Evolutionary conservation across 352 stramenopile genomes (phyloP).

Genomic region (Globisporangium lucens): DNA sequence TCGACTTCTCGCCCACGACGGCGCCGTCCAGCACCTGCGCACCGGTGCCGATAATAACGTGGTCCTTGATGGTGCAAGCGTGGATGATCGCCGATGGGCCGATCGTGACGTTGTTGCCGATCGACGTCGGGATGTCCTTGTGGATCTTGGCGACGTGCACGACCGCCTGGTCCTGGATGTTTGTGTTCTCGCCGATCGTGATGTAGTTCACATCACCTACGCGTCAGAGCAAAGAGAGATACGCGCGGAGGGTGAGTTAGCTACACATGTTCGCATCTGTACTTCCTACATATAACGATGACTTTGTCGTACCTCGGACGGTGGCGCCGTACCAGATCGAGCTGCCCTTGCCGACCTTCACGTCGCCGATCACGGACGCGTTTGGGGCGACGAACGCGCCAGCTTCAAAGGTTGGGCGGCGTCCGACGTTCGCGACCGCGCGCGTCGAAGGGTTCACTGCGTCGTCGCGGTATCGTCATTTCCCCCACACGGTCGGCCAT

Average conservation of each 20-base stretch:
- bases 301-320: slow-evolving; percentile 56
- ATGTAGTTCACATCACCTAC: slow-evolving; percentile 90
- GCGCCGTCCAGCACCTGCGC: slow-evolving; percentile 89
- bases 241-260: background rate
- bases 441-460: slow-evolving; percentile 84
- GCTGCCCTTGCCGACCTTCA: slow-evolving; percentile 88
- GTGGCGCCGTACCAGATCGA: slow-evolving; percentile 94
- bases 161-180: slow-evolving; percentile 92
- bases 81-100: slow-evolving; percentile 87
- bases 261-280: background rate
- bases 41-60: slow-evolving; percentile 91
- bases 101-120: slow-evolving; percentile 91
- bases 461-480: background rate
- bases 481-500: background rate
- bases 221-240: background rate
- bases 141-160: slow-evolving; percentile 93
- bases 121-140: slow-evolving; percentile 87
- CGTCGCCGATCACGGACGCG: slow-evolving; percentile 91
- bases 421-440: slow-evolving; percentile 66
- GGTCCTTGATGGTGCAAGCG: slow-evolving; percentile 90
- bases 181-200: slow-evolving; percentile 92
- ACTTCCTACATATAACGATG: background rate
- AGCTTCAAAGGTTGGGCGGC: slow-evolving; percentile 50
- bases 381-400: slow-evolving; percentile 89
- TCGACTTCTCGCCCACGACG: slow-evolving; percentile 84